Base-by-base conservation (phyloP, 768 basidiomycete genomes). In the Leccinum subgranulosum region DNA sequence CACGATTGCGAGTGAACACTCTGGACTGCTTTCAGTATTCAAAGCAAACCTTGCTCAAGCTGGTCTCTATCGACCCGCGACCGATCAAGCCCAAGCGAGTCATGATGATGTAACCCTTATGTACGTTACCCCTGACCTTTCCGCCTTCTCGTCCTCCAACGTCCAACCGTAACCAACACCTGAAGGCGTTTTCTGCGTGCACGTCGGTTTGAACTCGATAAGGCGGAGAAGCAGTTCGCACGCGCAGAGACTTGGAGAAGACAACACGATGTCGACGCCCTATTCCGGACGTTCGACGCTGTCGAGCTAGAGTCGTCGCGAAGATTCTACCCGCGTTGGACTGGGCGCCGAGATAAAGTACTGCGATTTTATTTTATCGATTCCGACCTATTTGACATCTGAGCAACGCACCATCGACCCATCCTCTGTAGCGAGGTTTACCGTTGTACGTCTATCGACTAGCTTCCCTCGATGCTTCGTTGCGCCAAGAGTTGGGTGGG, bases 131-230 rank as follows among this genome's bases (percentile, higher is more conserved):
- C 3, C 28, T 31, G 9, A 47, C 36, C n/a, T 36, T 9, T 7
- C 17, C 5, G 21, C 11, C 19, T 21, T 19, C 21, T 14, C 12
- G 39, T 17, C 23, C 27, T 34, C 28, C 14, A 23, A 47, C 8
- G 14, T 34, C 28, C 14, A 23, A 47, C 8, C 23, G 25, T 19
- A 9, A 27, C 11, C 25, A 8, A 27, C 47, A n/a, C 6, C 1
- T 25, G 9, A 69, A 93, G 92, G 25, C 88, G 92, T 11, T 94
- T 92, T 67, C 81, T 94, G 3, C 82, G 90, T n/a, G 92, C 92
- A 6, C 78, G 92, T 57, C 77, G 77, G 56, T 93, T 85, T 68
- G 81, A 89, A 58, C 74, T 79, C 14, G 63, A 71, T 19, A 81
- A 82, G 57, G 90, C 91, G 0, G 76, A 83, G 70, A 81, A 83